Conservation (phyloP, 768 basidiomycete species). For the Russula earlei region DNA sequence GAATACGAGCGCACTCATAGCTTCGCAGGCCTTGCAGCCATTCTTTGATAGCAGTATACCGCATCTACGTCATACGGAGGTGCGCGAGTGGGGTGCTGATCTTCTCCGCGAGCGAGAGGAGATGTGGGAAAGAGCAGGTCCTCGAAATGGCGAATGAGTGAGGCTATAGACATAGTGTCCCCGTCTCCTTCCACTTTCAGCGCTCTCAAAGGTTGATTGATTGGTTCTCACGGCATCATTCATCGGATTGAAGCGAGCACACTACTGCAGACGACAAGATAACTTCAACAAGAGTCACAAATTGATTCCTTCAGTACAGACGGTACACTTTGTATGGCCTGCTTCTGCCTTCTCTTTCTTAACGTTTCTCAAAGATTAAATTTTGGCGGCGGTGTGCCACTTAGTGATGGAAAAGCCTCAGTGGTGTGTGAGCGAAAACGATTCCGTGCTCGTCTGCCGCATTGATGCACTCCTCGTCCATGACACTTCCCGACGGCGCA, state of each 20-base stretch:
- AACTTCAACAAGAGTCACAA: too few relatives aligned
- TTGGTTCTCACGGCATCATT: not conserved
- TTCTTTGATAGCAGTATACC: conserved; percentile 82
- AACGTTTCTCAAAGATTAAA: not conserved
- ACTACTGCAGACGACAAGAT: too few relatives aligned
- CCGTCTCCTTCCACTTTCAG: not conserved
- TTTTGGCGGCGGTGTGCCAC: not conserved
- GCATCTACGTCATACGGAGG: conserved; percentile 58
- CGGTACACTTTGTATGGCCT: not conserved
- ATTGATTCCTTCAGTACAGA: not conserved
- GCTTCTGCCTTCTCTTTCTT: not conserved
- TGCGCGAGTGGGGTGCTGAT: conserved; percentile 58
- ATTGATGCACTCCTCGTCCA: conserved; percentile 95
- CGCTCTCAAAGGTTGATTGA: not conserved
- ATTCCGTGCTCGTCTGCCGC: conserved; percentile 90
- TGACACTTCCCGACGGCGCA: conserved; percentile 88
- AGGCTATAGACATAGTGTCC: not conserved
- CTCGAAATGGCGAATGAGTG: not conserved
- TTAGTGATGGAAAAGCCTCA: conserved; percentile 88
- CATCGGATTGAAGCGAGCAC: not conserved
- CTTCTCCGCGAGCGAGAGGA: conserved; percentile 41
- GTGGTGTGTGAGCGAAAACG: conserved; percentile 81
- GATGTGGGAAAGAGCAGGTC: not conserved
- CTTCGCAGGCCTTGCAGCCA: conserved; percentile 43
- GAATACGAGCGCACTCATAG: conserved; percentile 60